Percentiles rank a stretch among this genome's conserved stretches.
phyloP scores from a whole-genome alignment of 768 basidiomycete species.

The Boletus vinaceobasis region DNA sequence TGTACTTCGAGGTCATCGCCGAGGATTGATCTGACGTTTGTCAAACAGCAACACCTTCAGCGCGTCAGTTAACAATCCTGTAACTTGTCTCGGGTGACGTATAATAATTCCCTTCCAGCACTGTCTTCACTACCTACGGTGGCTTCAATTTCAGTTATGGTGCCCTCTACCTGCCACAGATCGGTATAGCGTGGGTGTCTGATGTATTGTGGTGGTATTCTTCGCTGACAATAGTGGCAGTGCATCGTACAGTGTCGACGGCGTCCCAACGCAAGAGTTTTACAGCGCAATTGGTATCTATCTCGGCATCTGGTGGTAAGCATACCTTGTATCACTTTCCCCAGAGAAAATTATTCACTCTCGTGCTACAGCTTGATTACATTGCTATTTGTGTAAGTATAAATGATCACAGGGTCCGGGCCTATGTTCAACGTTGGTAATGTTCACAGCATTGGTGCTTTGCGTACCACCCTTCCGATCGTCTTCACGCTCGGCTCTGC shows the following conservation, averaged over 20 bases:
- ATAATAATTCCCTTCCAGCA: conserved; percentile 5
- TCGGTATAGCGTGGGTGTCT: conserved; percentile 25
- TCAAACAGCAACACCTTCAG: conserved; percentile 25
- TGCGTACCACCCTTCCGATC: conserved; percentile 26
- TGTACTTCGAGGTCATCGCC: not conserved
- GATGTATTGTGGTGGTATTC: too few relatives aligned
- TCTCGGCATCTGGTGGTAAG: conserved; percentile 27
- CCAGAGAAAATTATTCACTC: not conserved
- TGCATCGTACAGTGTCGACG: conserved; percentile 24
- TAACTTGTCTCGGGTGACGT: not conserved
- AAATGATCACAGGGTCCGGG: not conserved
- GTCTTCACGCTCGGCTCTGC: conserved; percentile 19
- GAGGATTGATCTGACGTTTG: conserved; percentile 3
- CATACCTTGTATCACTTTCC: not conserved
- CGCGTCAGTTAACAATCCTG: conserved; percentile 15
- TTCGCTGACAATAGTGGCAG: conserved; percentile 9
- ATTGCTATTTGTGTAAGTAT: conserved; percentile 22
- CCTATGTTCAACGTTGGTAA: not conserved
- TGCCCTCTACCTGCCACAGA: conserved; percentile 24
- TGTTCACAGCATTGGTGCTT: conserved; percentile 20
- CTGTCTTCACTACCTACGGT: conserved; percentile 28
- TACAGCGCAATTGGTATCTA: conserved; percentile 27
- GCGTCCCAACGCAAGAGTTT: conserved; percentile 23
- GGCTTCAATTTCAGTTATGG: conserved; percentile 30
- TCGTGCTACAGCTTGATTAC: conserved; percentile 20